Percentiles rank a stretch among this genome's conserved stretches.
Conservation (phyloP, 805 yeast genomes). For the Suhomyces sp. region DNA sequence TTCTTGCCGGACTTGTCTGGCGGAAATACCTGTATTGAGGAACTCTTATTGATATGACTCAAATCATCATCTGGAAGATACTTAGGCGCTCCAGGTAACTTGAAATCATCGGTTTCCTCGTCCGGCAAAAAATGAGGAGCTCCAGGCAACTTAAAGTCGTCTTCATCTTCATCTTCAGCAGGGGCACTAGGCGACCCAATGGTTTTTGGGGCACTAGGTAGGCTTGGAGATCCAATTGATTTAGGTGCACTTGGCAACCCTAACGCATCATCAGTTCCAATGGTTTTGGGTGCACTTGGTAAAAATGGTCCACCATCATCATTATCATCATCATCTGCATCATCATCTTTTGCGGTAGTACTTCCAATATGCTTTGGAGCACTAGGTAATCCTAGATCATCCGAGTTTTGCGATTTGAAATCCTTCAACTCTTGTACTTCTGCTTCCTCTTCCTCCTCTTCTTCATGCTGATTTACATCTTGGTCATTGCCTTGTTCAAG, state of each 20-base stretch:
- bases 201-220: no score
- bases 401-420: not conserved
- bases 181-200: conserved; percentile 48
- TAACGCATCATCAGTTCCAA: not conserved
- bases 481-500: conserved; percentile 1
- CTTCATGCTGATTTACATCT: not conserved
- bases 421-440: not conserved
- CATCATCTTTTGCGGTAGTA: conserved; percentile 2
- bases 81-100: conserved; percentile 44
- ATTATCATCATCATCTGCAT: not conserved
- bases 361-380: no score
- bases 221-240: no score
- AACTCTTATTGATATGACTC: conserved; percentile 34
- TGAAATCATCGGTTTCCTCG: conserved; percentile 13
- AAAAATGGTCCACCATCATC: conserved; percentile 1
- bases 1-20: conserved; percentile 19
- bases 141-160: conserved; percentile 18
- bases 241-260: not conserved
- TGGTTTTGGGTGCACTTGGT: not conserved
- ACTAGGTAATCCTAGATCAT: no score
- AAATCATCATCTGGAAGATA: conserved; percentile 42
- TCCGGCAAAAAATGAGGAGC: conserved; percentile 14
- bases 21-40: conserved; percentile 37
- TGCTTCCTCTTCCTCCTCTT: not conserved
- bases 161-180: conserved; percentile 28